Percentiles rank a stretch among this genome's conserved stretches.
Conservation (phyloP, 495 filamentous ascomycete species). For the Penicillium fimorum region DNA sequence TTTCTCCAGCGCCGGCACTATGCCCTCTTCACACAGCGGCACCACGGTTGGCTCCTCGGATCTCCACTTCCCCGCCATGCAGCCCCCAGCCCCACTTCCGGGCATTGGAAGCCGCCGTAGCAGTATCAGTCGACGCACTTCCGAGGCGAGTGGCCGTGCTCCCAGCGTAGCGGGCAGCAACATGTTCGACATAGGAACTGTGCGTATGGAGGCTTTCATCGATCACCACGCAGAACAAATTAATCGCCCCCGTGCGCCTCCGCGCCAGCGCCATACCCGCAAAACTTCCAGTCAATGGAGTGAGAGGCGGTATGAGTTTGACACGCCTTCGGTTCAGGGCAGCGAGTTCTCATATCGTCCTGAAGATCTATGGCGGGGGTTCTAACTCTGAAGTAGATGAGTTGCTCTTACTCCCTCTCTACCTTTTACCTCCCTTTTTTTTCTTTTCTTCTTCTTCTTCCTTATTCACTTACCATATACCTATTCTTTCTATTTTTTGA, state of each 20-base stretch:
- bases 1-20: slow-evolving; percentile 63
- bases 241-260: slow-evolving; percentile 27
- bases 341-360: slow-evolving; percentile 35
- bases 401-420: not conserved
- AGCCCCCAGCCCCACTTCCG: slow-evolving; percentile 15
- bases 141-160: slow-evolving; percentile 41
- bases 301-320: slow-evolving; percentile 31
- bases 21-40: slow-evolving; percentile 35
- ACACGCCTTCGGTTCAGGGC: slow-evolving; percentile 33
- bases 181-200: slow-evolving; percentile 72
- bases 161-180: slow-evolving; percentile 34
- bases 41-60: slow-evolving; percentile 60
- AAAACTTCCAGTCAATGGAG: slow-evolving; percentile 43
- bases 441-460: not conserved
- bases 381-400: slow-evolving; percentile 19
- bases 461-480: not conserved
- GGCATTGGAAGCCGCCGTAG: slow-evolving; percentile 40
- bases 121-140: slow-evolving; percentile 43
- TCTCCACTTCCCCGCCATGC: slow-evolving; percentile 40
- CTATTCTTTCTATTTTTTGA: not conserved
- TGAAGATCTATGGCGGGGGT: slow-evolving; percentile 43
- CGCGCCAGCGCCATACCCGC: slow-evolving; percentile 27
- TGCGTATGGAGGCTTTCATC: slow-evolving; percentile 94
- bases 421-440: slow-evolving; percentile 1
- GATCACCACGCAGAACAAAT: slow-evolving; percentile 38